phyloP scores from a whole-genome alignment of 805 yeast genomes.

The Isabelozyma gotoi region DNA sequence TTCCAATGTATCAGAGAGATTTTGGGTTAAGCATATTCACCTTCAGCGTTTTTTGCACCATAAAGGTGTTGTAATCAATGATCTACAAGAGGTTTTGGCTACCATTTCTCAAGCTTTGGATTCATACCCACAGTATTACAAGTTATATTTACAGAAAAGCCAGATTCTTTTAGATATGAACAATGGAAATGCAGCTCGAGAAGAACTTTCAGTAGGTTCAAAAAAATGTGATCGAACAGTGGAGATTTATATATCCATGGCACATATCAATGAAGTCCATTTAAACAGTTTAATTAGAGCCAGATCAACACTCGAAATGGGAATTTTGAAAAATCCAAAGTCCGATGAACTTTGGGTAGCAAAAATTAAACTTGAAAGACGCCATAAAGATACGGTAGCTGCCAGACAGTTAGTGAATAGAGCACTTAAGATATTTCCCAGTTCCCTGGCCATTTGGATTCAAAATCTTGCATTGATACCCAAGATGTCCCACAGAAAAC shows the following conservation, averaged over 20 bases:
- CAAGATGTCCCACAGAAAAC: slow-evolving; percentile 52
- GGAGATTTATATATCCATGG: slow-evolving; percentile 54
- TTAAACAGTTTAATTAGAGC: slow-evolving; percentile 53
- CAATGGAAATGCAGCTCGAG: slow-evolving; percentile 43
- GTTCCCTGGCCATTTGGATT: slow-evolving; percentile 64
- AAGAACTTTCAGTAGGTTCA: slow-evolving; percentile 49
- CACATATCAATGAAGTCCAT: slow-evolving; percentile 45
- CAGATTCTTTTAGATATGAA: slow-evolving; percentile 45
- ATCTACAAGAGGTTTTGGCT: slow-evolving; percentile 1
- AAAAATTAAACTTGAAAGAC: slow-evolving; percentile 56
- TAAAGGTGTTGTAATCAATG: slow-evolving; percentile 24
- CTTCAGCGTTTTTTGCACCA: slow-evolving; percentile 14
- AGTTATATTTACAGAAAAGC: slow-evolving; percentile 62
- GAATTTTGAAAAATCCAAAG: slow-evolving; percentile 50
- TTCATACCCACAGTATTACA: slow-evolving; percentile 47
- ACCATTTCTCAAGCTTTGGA: slow-evolving; percentile 36
- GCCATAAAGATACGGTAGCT: slow-evolving; percentile 46
- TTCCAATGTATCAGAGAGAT: slow-evolving; percentile 35
- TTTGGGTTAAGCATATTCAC: slow-evolving; percentile 58
- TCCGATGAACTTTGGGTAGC: slow-evolving; percentile 58
- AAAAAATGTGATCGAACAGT: slow-evolving; percentile 43
- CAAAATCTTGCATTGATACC: slow-evolving; percentile 50
- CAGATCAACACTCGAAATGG: slow-evolving; percentile 71
- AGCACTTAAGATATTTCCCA: slow-evolving; percentile 60
- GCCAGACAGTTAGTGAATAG: slow-evolving; percentile 55